Conservation (phyloP, 2,329 filamentous ascomycete species). For the Claviceps fusiformis region DNA sequence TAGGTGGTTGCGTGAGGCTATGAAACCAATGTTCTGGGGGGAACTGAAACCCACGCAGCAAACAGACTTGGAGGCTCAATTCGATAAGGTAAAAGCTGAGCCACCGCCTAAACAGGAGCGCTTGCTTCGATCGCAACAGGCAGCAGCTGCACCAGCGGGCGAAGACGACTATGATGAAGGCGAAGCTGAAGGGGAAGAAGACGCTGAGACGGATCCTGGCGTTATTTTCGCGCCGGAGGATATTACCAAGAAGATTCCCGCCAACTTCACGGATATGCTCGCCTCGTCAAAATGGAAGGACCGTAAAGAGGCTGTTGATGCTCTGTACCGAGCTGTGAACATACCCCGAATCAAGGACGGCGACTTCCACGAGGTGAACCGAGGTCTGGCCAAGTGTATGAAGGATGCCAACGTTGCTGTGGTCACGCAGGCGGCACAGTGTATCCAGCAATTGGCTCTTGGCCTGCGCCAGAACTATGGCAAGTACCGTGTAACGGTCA, state of each 20-base stretch:
- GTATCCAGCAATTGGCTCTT: constrained; percentile 77
- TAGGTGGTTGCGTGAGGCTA: constrained; percentile 90
- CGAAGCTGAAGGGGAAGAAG: constrained; percentile 36
- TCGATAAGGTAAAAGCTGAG: constrained; percentile 85
- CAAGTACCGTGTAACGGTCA: constrained; percentile 68
- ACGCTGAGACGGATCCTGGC: constrained; percentile 60
- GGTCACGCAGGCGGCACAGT: constrained; percentile 84
- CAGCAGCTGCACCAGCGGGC: constrained; percentile 54
- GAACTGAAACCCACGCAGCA: constrained; percentile 95
- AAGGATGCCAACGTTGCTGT: constrained; percentile 97
- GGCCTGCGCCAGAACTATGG: constrained; percentile 66
- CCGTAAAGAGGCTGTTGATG: constrained; percentile 85
- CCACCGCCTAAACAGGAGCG: constrained; percentile 80
- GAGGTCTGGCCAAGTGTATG: constrained; percentile 87
- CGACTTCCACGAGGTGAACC: constrained; percentile 71
- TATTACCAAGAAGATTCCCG: constrained; percentile 66
- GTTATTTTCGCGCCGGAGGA: constrained; percentile 80
- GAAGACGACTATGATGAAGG: constrained; percentile 44
- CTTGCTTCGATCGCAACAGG: constrained; percentile 78
- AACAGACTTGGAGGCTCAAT: constrained; percentile 81
- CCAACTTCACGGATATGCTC: constrained; percentile 69
- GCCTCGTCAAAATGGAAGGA: constrained; percentile 97
- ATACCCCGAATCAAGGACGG: constrained; percentile 86
- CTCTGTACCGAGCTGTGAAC: constrained; percentile 60
- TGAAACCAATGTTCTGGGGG: constrained; percentile 96